Evolutionary conservation across 148 eudicot species (phyloP), one percentile per base, ranked within the genome.

Genomic region (Beta vulgaris): DNA sequence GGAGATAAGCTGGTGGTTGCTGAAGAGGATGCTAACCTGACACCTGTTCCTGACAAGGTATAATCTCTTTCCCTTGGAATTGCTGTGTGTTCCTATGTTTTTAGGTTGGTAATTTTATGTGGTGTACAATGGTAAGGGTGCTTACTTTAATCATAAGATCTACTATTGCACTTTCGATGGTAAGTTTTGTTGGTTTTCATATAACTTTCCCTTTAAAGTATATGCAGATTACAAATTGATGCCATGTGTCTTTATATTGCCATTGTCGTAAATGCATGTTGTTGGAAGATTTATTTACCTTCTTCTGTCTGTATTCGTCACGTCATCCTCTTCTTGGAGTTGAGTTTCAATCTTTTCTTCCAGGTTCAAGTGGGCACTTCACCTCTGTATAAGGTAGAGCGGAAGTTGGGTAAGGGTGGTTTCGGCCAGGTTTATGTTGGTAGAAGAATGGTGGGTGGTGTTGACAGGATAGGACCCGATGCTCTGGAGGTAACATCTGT

Each of bases 351-450:
- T 49, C 76, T 9, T 68, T 71, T 49, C 35, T 43, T 86, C 80
- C 85, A 93, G 98, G 98, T 93, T 62, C 98, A 91, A 85, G 92
- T 93, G 73, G 91, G 90, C 36, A 91, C 74, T 83, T 93, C 98
- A 69, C 98, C 98, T 51, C 26, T 69, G 19, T 93, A 93, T 76
- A 89, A 85, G 80, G 78, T 88, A n/a, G 97, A 93, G 84, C 79
- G 91, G 70, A 93, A 93, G 84, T 81, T 93, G 85, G 98, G 98
- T 31, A 93, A 93, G 79, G 98, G 98, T 82, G 98, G 98, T 55
- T 93, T 93, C 81, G 98, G 98, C 46, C 98, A 93, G 83, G 98
- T 93, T 69, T 93, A 91, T 87, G 97, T 93, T 35, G 98, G 98
- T 58, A 85, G 90, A 80, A 87, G 98, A 85, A 65, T 85, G 44